phyloP scores from a whole-genome alignment of 2,329 filamentous ascomycete genomes.

The Nigrospora sphaerica region DNA sequence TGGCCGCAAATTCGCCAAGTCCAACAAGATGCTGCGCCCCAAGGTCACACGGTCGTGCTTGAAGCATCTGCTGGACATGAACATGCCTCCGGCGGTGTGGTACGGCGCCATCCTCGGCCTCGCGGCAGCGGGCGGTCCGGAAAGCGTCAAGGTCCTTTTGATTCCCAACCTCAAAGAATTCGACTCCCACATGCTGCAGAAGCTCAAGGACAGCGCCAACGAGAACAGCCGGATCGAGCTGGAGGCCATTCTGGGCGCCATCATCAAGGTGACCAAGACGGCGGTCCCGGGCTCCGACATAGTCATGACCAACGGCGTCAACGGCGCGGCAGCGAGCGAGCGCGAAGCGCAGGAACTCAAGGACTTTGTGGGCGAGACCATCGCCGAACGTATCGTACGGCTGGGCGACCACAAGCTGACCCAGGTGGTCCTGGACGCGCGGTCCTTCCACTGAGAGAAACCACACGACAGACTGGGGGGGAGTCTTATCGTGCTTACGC shows the following conservation, averaged over 20 bases:
- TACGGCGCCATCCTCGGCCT: slow-evolving; percentile 85
- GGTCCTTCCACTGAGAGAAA: slow-evolving; percentile 37
- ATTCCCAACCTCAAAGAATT: slow-evolving; percentile 49
- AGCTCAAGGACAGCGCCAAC: slow-evolving; percentile 39
- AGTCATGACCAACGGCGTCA: slow-evolving; percentile 29
- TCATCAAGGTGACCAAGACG: slow-evolving; percentile 44
- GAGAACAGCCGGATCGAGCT: slow-evolving; percentile 39
- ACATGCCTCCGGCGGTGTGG: slow-evolving; percentile 74
- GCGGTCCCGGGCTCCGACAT: slow-evolving; percentile 26
- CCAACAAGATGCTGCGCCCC: slow-evolving; percentile 75
- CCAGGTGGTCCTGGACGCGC: slow-evolving; percentile 46
- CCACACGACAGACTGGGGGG: background rate
- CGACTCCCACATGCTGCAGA: slow-evolving; percentile 44
- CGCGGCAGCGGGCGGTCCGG: slow-evolving; percentile 63
- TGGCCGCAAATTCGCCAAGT: slow-evolving; percentile 71
- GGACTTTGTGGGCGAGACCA: slow-evolving; percentile 47
- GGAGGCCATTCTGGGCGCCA: slow-evolving; percentile 48
- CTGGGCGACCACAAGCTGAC: slow-evolving; percentile 41
- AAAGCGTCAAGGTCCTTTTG: slow-evolving; percentile 49
- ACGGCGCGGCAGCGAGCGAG: slow-evolving; percentile 27
- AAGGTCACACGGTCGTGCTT: slow-evolving; percentile 89
- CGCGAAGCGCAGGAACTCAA: slow-evolving; percentile 37
- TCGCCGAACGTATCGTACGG: slow-evolving; percentile 40
- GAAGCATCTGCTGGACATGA: slow-evolving; percentile 84
- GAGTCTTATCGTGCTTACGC: no score